Evolutionary conservation across 148 eudicot species (phyloP).

Genomic region (Pouteria glomerata): DNA sequence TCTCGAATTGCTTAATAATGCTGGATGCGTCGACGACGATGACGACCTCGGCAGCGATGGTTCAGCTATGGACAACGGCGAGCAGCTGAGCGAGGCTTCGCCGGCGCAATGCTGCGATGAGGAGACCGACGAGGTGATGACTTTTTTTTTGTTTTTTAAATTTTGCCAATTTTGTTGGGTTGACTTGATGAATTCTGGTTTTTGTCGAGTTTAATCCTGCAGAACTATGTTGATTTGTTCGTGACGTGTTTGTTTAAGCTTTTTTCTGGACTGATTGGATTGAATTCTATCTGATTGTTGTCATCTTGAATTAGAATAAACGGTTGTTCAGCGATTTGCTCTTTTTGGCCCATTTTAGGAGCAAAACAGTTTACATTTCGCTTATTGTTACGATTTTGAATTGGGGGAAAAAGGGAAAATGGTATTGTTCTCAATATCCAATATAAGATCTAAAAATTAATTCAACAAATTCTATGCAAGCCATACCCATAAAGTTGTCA

Average conservation of each 20-base stretch:
- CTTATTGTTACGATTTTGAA: neutral
- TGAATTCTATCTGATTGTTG: too few species aligned
- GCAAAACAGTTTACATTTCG: neutral
- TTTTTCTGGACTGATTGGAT: too few species aligned
- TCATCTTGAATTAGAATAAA: too few species aligned
- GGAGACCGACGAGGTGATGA: conserved; percentile 38
- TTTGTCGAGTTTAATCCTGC: conserved; percentile 5
- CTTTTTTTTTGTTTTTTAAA: too few species aligned
- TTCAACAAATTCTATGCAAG: neutral
- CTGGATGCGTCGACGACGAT: too few species aligned
- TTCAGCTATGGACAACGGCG: neutral
- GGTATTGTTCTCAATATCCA: neutral
- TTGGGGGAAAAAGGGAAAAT: too few species aligned
- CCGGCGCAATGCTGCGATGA: conserved; percentile 27
- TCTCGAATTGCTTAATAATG: conserved; percentile 41
- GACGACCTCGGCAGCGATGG: conserved; percentile 18
- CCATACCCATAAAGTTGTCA: too few species aligned
- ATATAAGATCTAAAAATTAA: neutral
- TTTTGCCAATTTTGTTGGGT: too few species aligned
- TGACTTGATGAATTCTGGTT: neutral
- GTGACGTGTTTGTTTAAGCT: neutral
- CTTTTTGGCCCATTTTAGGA: too few species aligned
- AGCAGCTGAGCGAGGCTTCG: conserved; percentile 14
- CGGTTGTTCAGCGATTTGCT: too few species aligned
- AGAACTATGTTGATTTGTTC: neutral